Evolutionary conservation across 257 asterid genomes (phyloP).

Genomic region (Fraxinus cuspidata): DNA sequence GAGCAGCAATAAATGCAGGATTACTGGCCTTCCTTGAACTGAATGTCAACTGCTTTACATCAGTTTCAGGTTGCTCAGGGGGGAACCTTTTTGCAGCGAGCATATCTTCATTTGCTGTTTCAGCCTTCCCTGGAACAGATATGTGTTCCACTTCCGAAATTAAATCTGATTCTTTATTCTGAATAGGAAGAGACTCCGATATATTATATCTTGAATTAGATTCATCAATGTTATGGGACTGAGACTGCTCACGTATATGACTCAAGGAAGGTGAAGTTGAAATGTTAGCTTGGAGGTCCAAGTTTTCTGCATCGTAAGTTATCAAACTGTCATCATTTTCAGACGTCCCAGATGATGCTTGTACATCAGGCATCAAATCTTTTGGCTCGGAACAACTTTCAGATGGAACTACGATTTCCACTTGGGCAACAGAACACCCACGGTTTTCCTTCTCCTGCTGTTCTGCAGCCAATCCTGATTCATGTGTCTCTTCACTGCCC

Average conservation of each 20-base stretch:
- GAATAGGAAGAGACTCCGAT: conserved; percentile 16
- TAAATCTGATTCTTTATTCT: neutral
- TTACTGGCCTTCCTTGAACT: conserved; percentile 58
- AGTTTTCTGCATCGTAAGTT: conserved; percentile 18
- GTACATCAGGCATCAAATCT: conserved; percentile 25
- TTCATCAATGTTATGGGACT: conserved; percentile 32
- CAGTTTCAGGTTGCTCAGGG: conserved; percentile 51
- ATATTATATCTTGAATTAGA: conserved; percentile 26
- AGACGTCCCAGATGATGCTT: conserved; percentile 27
- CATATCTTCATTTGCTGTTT: conserved; percentile 31
- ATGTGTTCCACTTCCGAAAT: conserved; percentile 30
- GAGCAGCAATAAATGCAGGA: conserved; percentile 88
- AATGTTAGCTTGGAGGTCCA: conserved; percentile 26
- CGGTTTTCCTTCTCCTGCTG: conserved; percentile 25
- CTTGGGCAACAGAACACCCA: conserved; percentile 29
- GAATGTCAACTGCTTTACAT: conserved; percentile 34
- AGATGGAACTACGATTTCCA: conserved; percentile 27
- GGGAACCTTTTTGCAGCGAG: conserved; percentile 26
- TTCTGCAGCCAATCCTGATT: conserved; percentile 31
- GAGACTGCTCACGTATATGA: conserved; percentile 6
- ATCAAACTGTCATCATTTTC: conserved; percentile 26
- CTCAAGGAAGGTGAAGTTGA: conserved; percentile 26
- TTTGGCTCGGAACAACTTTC: conserved; percentile 29
- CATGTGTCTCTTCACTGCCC: conserved; percentile 39
- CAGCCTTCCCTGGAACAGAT: conserved; percentile 35